phyloP scores from a whole-genome alignment of 164 flowering plant genomes.

The Macadamia tetraphylla region DNA sequence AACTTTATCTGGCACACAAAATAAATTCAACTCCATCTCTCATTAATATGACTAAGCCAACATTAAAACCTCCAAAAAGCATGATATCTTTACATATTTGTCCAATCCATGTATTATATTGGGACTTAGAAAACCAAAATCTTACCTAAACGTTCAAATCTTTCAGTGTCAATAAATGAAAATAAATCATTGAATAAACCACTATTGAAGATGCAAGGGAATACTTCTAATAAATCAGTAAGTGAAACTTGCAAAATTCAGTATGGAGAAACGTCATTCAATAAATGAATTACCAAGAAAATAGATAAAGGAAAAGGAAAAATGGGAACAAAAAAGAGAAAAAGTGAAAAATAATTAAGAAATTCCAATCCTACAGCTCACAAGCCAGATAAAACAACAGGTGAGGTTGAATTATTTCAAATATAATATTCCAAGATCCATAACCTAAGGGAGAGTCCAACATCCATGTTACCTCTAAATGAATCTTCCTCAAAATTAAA shows the following conservation, averaged over 20 bases:
- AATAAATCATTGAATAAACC: background rate
- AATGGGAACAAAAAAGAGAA: background rate
- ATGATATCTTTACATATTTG: too few species aligned
- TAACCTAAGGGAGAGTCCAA: background rate
- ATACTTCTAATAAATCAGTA: background rate
- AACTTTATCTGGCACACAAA: too few species aligned
- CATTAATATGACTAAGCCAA: too few species aligned
- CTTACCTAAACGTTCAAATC: background rate
- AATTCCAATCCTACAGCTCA: background rate
- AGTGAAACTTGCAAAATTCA: background rate
- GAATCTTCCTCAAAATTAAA: slow-evolving; percentile 70
- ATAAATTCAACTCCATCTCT: too few species aligned
- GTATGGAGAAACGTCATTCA: background rate
- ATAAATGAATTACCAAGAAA: background rate
- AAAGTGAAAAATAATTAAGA: background rate
- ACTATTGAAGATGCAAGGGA: background rate
- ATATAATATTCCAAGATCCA: slow-evolving; percentile 2
- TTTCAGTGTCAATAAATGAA: background rate
- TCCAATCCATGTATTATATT: too few species aligned
- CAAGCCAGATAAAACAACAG: slow-evolving; percentile 1
- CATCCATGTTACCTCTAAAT: slow-evolving; percentile 50
- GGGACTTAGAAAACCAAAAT: background rate
- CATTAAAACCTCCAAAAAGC: too few species aligned
- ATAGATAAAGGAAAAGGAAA: background rate
- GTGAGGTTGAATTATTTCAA: background rate